phyloP scores from a whole-genome alignment of 768 basidiomycete species.

The Boletus rubropictus region DNA sequence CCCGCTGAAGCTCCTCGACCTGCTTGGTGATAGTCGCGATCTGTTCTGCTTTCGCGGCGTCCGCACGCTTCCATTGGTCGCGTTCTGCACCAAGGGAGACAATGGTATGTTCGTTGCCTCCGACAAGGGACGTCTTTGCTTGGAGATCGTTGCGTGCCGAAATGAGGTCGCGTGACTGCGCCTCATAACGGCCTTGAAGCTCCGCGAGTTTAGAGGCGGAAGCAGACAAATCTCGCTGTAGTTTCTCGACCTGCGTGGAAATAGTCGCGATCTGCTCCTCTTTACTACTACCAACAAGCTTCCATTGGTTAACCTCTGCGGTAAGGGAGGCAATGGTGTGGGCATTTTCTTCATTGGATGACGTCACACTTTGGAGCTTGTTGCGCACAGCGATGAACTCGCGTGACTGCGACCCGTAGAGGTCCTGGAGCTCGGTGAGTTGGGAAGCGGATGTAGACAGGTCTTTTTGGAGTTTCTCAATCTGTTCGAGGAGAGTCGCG shows the following conservation, averaged over 20 bases:
- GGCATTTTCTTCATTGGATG: background rate
- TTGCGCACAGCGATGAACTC: background rate
- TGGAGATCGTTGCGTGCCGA: background rate
- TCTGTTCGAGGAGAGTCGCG: background rate
- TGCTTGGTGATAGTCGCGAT: background rate
- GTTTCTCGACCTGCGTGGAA: background rate
- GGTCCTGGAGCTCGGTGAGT: background rate
- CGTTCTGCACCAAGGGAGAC: background rate
- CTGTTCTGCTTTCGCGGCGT: background rate
- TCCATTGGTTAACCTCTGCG: background rate
- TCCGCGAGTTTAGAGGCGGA: background rate
- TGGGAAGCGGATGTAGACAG: background rate
- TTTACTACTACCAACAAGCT: background rate
- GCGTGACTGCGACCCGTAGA: background rate
- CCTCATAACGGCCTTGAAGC: background rate
- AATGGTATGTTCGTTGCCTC: background rate
- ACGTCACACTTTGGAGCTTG: background rate
- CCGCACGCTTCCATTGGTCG: background rate
- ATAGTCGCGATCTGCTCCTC: background rate
- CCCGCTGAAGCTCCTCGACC: background rate
- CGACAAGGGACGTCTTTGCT: background rate
- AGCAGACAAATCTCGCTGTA: background rate
- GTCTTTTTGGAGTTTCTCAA: background rate
- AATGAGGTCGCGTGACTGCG: background rate
- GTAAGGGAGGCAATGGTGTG: background rate